These are phyloP conservation scores for Cyclocybe cylindracea DNA, from an alignment of 768 basidiomycete species.

Conservation along the genomic window DNA sequence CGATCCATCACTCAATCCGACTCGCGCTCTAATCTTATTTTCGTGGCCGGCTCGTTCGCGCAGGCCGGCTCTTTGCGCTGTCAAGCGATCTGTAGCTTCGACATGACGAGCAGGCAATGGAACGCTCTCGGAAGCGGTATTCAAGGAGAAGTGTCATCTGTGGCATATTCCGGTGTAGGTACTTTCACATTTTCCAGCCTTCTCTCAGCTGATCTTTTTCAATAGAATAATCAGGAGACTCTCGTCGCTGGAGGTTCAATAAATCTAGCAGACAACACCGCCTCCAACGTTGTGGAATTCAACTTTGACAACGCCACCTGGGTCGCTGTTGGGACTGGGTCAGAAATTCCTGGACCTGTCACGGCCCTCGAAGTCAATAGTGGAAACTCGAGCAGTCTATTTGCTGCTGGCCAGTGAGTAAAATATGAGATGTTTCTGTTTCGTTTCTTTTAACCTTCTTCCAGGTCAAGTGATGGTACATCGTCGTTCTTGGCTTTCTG, in stretches of 20 bases:
- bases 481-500: conserved; percentile 80
- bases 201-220: conserved; percentile 10
- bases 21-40: conserved; percentile 58
- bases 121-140: conserved; percentile 77
- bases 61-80: conserved; percentile 77
- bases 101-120: conserved; percentile 75
- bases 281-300: conserved; percentile 75
- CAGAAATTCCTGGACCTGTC: conserved; percentile 82
- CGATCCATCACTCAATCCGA: conserved; percentile 68
- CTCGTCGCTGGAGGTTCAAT: conserved; percentile 85
- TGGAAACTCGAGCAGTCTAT: conserved; percentile 80
- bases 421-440: neutral
- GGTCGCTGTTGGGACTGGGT: conserved; percentile 61
- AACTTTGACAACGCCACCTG: conserved; percentile 74
- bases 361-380: conserved; percentile 87
- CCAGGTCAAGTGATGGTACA: conserved; percentile 57
- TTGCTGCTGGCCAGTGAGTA: conserved; percentile 85
- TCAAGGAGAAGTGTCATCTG: conserved; percentile 75
- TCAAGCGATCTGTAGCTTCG: conserved; percentile 76
- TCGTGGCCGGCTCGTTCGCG: conserved; percentile 88
- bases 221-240: conserved; percentile 61
- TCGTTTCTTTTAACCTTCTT: neutral
- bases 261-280: conserved; percentile 58
- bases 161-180: conserved; percentile 83
- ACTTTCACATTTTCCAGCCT: conserved; percentile 2